Evolutionary conservation across 306 rosid species (phyloP).

Genomic region (Dalbergia cultrata): DNA sequence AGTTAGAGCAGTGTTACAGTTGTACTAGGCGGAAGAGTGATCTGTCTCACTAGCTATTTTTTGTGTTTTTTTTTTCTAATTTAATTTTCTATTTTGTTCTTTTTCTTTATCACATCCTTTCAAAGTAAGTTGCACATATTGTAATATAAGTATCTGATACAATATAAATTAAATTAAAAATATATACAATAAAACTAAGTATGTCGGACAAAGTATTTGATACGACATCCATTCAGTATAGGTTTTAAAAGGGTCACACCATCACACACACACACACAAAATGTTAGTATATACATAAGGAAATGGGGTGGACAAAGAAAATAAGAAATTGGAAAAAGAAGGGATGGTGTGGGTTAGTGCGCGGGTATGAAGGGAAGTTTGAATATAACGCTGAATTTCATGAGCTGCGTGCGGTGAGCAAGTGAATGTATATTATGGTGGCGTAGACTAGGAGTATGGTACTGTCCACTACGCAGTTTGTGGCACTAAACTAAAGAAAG

Average conservation of each 20-base stretch:
- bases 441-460: conserved; percentile 35
- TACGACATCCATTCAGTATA: too few relatives aligned
- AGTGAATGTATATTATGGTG: conserved; percentile 35
- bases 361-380: conserved; percentile 93
- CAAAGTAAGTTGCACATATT: too few relatives aligned
- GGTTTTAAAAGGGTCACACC: too few relatives aligned
- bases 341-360: conserved; percentile 67
- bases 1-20: conserved; percentile 14
- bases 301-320: not conserved
- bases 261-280: not conserved
- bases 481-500: conserved; percentile 2
- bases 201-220: too few relatives aligned
- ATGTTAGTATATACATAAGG: not conserved
- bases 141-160: too few relatives aligned
- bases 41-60: conserved; percentile 31
- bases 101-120: too few relatives aligned
- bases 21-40: conserved; percentile 19
- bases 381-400: conserved; percentile 92
- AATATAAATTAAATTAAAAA: too few relatives aligned
- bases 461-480: conserved; percentile 47
- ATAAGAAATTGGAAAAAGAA: conserved; percentile 43
- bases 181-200: too few relatives aligned
- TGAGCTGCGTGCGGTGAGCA: conserved; percentile 47
- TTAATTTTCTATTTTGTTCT: not conserved
- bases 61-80: not conserved